Evolutionary conservation across 805 yeast species (phyloP).

Genomic region (Suhomyces faveliae): DNA sequence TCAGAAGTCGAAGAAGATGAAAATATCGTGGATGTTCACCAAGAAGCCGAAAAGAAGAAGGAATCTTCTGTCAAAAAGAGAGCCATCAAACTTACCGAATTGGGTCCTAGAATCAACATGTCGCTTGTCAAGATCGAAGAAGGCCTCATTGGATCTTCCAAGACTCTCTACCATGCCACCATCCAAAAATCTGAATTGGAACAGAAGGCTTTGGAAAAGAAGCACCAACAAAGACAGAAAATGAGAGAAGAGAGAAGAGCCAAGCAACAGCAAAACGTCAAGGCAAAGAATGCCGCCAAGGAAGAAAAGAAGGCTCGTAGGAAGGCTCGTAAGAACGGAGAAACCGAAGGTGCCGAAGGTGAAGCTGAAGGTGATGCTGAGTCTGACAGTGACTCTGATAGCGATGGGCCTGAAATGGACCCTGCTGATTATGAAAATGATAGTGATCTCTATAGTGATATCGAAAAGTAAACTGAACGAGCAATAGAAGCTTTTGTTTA

Average conservation of each 20-base stretch:
- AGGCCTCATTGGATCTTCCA: constrained; percentile 79
- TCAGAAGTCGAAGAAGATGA: constrained; percentile 93
- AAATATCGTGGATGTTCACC: constrained; percentile 55
- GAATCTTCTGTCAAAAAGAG: constrained; percentile 49
- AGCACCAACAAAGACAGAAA: constrained; percentile 59
- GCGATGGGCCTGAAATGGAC: constrained; percentile 37
- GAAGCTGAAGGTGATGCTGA: constrained; percentile 11
- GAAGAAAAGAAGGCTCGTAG: constrained; percentile 71
- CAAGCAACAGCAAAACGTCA: constrained; percentile 76
- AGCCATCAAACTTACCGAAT: constrained; percentile 88
- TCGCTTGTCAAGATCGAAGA: constrained; percentile 85
- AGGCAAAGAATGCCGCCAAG: constrained; percentile 69
- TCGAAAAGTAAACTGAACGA: constrained; percentile 6
- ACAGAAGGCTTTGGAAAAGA: constrained; percentile 57
- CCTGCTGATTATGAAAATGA: constrained; percentile 50
- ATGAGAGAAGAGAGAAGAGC: constrained; percentile 70
- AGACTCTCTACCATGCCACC: constrained; percentile 77
- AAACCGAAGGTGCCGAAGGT: constrained; percentile 25
- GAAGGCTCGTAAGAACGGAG: constrained; percentile 45
- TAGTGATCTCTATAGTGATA: constrained; percentile 46
- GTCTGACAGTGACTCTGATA: constrained; percentile 9
- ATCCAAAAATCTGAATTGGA: constrained; percentile 65
- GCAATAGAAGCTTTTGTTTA: no score
- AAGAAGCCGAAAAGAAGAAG: constrained; percentile 21
- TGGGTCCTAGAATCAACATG: constrained; percentile 86